Evolutionary conservation across 2,329 filamentous ascomycete species (phyloP), one percentile per base, ranked within the genome.

Genomic region (Colletotrichum sp.): DNA sequence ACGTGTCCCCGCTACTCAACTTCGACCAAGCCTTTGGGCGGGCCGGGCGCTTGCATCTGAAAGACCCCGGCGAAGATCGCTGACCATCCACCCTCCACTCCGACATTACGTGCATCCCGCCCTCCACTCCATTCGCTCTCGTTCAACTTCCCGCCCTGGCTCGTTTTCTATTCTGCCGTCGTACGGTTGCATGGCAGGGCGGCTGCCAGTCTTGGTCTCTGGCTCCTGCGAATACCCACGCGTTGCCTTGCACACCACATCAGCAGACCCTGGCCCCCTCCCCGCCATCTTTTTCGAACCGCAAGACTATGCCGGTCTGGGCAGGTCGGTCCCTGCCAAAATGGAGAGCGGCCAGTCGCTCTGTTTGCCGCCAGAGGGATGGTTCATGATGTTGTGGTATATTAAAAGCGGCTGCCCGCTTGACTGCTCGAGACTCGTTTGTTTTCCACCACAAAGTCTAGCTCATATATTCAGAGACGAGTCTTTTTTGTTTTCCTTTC

Each of bases 1-100:
- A 44, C 21, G 21, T 64, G 32, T 16, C 30, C 62, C 62, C 62
- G 62, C 36, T 36, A n/a, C 21, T 44, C 21, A 64, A 64, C 62
- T 44, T 39, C 32, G 24, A 64, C 34, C 62, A 64, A 30, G 21
- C 34, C 34, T 13, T 64, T 16, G 32, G 64, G 65, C 76, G 65
- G 76, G 64, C 76, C 69, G 60, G 69, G 76, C 76, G 76, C 76
- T 77, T 77, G 73, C 76, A 76, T 76, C 72, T 76, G 18, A 21
- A 36, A 60, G 30, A 68, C 65, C 70, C 62, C 34, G 62, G 70
- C 66, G 74, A 34, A 60, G 74, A 77, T 77, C 76, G 73, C 32
- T 71, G 30, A 59, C 52, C 68, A 59, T 52, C 59, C 57, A 67
- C 52, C 36, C 63, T 63, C 71, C 34, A 28, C 57, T 49, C 44